These are phyloP conservation scores for Synchytrium microbalum DNA, from an alignment of 371 early-diverging fungal genomes.

Conservation along the genomic window DNA sequence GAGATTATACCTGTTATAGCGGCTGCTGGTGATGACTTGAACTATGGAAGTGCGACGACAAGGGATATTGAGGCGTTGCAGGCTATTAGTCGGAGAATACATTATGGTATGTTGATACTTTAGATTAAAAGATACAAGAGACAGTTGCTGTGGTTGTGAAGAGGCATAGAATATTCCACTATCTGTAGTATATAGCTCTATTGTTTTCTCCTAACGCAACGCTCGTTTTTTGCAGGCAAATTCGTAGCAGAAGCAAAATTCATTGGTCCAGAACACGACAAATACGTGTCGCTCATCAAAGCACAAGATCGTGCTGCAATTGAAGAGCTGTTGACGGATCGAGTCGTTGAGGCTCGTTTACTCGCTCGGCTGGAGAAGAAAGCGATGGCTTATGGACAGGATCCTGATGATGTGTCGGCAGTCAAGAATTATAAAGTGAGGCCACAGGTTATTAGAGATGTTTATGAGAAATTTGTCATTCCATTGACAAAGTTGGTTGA, in stretches of 20 bases:
- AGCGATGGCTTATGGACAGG: conserved; percentile 86
- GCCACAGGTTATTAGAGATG: conserved; percentile 69
- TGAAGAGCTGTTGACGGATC: conserved; percentile 72
- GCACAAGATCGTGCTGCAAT: conserved; percentile 67
- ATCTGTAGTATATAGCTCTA: conserved; percentile 5
- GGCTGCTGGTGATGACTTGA: conserved; percentile 56
- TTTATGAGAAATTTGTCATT: conserved; percentile 79
- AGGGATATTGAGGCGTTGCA: conserved; percentile 89
- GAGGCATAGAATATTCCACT: neutral
- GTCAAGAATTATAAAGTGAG: conserved; percentile 47
- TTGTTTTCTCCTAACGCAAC: neutral
- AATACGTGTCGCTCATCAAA: conserved; percentile 76
- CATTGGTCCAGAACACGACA: conserved; percentile 63
- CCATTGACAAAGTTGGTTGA: conserved; percentile 71
- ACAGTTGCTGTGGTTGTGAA: neutral
- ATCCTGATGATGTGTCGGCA: conserved; percentile 30
- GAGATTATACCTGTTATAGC: conserved; percentile 34
- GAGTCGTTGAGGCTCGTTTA: conserved; percentile 70
- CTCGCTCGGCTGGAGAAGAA: conserved; percentile 75
- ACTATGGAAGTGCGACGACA: conserved; percentile 89
- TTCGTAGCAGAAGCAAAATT: conserved; percentile 95
- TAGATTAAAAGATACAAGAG: neutral
- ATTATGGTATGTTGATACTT: conserved; percentile 60
- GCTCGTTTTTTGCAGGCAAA: conserved; percentile 51
- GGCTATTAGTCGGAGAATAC: conserved; percentile 85